Evolutionary conservation across 116 monocot species (phyloP), one percentile per base, ranked within the genome.

Genomic region (Dioscorea cayenensis): DNA sequence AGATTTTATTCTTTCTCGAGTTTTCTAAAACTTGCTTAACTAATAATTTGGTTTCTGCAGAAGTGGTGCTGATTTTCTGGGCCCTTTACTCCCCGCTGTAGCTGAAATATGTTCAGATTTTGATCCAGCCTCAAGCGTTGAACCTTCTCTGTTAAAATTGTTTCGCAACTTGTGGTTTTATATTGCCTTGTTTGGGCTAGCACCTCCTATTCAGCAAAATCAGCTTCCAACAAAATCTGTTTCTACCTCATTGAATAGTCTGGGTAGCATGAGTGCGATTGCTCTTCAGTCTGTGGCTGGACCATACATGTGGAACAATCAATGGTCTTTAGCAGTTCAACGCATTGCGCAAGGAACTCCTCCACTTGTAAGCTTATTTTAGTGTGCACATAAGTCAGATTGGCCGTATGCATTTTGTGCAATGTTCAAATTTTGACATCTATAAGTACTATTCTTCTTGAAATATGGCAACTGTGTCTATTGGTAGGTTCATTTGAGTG

Each of bases 71-170:
- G 99, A 99, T 74, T 91, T 94, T 70, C 72, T 99, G 79, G 99
- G 99, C 21, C 94, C 99, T 51, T 79, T 99, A 75, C 99, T 99
- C 71, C 85, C 99, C 49, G 94, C 99, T 23, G 91, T 99, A 72
- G 94, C 99, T 71, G 99, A 94, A 89, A 94, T 99, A 73, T 94
- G 94, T 65, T 99, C 94, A 67, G 99, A 99, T 80, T 84, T 99
- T 70, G 82, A 89, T 79, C 99, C 91, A 37, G 67, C 83, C 32
- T 83, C 85, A 28, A 88, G 82, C 73, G 79, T 82, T 28, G 99
- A 94, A 73, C 99, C 99, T 66, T 87, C 99, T 71, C 78, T 99
- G 21, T 68, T 94, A 66, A 99, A 94, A 76, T 75, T 99, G 43
- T 99, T 94, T 27, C 89, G 99, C 62, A 99, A 99, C 65, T 72